A percentile compares a stretch with the other conserved stretches of the same genome.
Conservation (phyloP, 2,329 filamentous ascomycete genomes). For the Talaromyces atroroseus region DNA sequence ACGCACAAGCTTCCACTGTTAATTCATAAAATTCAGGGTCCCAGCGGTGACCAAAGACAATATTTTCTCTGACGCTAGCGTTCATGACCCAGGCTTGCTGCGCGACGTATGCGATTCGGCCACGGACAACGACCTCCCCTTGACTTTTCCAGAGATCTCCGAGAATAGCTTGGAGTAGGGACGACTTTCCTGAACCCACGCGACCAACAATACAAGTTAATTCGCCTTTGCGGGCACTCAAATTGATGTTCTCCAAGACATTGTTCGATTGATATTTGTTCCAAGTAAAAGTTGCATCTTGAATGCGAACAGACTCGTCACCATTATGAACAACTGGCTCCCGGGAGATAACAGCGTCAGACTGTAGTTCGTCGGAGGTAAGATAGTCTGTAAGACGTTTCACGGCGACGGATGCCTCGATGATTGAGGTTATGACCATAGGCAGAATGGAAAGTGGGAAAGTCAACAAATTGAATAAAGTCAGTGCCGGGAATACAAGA, state of each 20-base stretch:
- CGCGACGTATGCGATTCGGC: slow-evolving; percentile 81
- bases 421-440: slow-evolving; percentile 96
- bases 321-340: slow-evolving; percentile 68
- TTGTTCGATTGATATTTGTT: slow-evolving; percentile 67
- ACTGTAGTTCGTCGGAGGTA: slow-evolving; percentile 80
- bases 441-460: slow-evolving; percentile 91
- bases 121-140: slow-evolving; percentile 76
- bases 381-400: slow-evolving; percentile 80
- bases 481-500: slow-evolving; percentile 88
- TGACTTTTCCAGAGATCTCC: slow-evolving; percentile 88
- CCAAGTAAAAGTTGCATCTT: slow-evolving; percentile 90
- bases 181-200: slow-evolving; percentile 94
- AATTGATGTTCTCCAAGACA: slow-evolving; percentile 76
- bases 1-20: slow-evolving; percentile 84
- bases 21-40: slow-evolving; percentile 92
- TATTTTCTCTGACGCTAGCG: slow-evolving; percentile 93
- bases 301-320: slow-evolving; percentile 79
- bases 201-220: slow-evolving; percentile 88
- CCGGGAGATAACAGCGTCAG: slow-evolving; percentile 68
- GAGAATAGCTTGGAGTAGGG: slow-evolving; percentile 78
- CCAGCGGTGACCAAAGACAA: slow-evolving; percentile 90
- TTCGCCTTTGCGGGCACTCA: slow-evolving; percentile 85
- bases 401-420: slow-evolving; percentile 92
- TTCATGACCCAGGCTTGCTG: slow-evolving; percentile 98
- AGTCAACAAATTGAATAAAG: slow-evolving; percentile 91